Evolutionary conservation across 225 moss, liverwort and hornwort species (phyloP).

Genomic region (Anthoceros angustus): DNA sequence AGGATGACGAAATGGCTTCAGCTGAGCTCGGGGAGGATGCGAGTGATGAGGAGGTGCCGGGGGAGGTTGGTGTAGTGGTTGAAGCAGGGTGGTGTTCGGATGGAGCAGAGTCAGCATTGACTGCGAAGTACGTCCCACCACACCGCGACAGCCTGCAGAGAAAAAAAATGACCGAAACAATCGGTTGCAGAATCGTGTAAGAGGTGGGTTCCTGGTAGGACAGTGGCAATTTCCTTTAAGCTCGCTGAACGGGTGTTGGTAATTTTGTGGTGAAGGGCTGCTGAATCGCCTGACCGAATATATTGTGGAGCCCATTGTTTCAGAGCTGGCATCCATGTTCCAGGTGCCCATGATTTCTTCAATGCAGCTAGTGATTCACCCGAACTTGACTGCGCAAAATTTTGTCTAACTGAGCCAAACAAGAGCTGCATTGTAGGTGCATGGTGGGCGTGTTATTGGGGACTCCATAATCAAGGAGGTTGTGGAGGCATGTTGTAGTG

Average conservation of each 20-base stretch:
- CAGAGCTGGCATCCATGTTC: constrained; percentile 65
- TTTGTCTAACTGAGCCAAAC: neutral
- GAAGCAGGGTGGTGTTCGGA: constrained; percentile 15
- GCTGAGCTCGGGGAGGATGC: neutral
- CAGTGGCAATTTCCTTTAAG: too few relatives aligned
- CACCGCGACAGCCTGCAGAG: constrained; percentile 45
- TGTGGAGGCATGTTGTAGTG: constrained; percentile 72
- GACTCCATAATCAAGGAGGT: constrained; percentile 68
- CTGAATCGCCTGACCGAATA: constrained; percentile 85
- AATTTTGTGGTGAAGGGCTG: constrained; percentile 35
- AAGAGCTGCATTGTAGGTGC: constrained; percentile 24
- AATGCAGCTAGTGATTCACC: neutral
- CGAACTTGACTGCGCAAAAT: neutral
- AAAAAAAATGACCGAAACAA: constrained; percentile 42
- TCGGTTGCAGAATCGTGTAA: constrained; percentile 62
- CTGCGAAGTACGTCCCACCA: constrained; percentile 69
- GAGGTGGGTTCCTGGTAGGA: constrained; percentile 33
- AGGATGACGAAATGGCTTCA: neutral
- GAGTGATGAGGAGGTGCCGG: neutral
- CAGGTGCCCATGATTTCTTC: constrained; percentile 35
- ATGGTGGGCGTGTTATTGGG: constrained; percentile 71
- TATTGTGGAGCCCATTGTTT: constrained; percentile 82
- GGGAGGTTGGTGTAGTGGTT: constrained; percentile 4
- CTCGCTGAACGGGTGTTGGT: too few relatives aligned
- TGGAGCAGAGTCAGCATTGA: constrained; percentile 16